Evolutionary conservation across 495 filamentous ascomycete species (phyloP), one percentile per base, ranked within the genome.

Genomic region (Trichoderma reesei): DNA sequence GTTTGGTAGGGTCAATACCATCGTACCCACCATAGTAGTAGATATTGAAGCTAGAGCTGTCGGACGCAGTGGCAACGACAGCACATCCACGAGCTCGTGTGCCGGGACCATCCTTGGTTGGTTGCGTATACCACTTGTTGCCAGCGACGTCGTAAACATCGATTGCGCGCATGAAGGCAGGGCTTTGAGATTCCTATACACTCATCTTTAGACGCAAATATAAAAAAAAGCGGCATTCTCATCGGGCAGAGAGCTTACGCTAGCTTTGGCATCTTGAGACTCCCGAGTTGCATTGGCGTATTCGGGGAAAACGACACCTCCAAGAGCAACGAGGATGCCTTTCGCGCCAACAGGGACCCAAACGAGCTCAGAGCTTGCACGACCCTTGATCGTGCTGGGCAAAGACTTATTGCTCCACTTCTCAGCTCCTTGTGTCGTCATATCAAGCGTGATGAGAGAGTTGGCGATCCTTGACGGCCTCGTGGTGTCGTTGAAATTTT

Each of bases 11-110:
- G 11, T 77, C 54, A 16, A 84, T 59, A 0, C 84, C 86, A 59
- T 85, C 72, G 64, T 83, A 88, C 3, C 88, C 88, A 20, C 88
- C 88, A 66, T 91, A 91, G 65, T 87, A 86, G 69, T 90, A 91
- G 63, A 91, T 88, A 67, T 89, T 87, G 70, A 83, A 82, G 14
- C 83, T 85, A 6, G 83, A 86, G 4, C 68, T 71, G 67, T 91
- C 88, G 39, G 74, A 64, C 1, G 88, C 86, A 18, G 80, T 72
- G 0, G 84, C 87, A 39, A 86, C 75, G 1, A 88, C 83, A 31
- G 86, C 85, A 69, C 86, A 89, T 51, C 86, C 86, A 66, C 81
- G 72, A 3, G 84, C 76, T 31, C 79, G 68, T 62, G 75, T 68
- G 0, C 75, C 73, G 4, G 87, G 88, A 16, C 82, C 76, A 5